Base-by-base conservation (phyloP, 495 filamentous ascomycete genomes). In the Lophiostoma macrostomum region DNA sequence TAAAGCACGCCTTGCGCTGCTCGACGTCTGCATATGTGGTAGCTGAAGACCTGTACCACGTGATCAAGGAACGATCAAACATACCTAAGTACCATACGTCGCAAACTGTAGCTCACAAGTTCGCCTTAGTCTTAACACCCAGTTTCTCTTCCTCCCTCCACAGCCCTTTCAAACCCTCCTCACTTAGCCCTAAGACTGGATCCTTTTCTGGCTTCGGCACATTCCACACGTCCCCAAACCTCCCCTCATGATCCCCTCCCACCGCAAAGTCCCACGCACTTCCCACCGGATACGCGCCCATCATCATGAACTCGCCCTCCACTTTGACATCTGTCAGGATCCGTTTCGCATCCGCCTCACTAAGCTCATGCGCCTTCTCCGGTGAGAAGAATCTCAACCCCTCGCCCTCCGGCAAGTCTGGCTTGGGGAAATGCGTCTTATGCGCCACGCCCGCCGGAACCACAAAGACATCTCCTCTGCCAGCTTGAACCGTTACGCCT, bases 391-490 rank as follows among this genome's bases (percentile, higher is more conserved):
- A 53, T 24, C 27, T 44, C 14, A 67, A 52, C 19, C 55, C 53
- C 30, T 47, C 50, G n/a, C n/a, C n/a, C n/a, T n/a, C n/a, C n/a
- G n/a, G n/a, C 10, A 18, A 5, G 13, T 43, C 31, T 1, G 67
- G 61, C 11, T 10, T 44, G 6, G 64, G 53, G 27, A 66, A 31
- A 24, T 56, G 57, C 14, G 69, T 70, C 53, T 71, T 71, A 38
- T 38, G 19, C 6, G 5, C 8, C 41, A 67, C 63, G 7, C 70
- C 70, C 3, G 70, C 68, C 5, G 70, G 70, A 12, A 72, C 55
- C 14, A 72, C 36, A 30, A 72, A 72, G 25, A 72, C 67, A 47
- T 72, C 68, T 11, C 70, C 70, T 16, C 53, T 50, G 5, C 64
- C 47, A 0, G 64, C 70, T 25, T 65, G 24, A 2, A 69, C 3